Evolutionary conservation across 2,329 filamentous ascomycete genomes (phyloP).

Genomic region (Cladosporium sp.): DNA sequence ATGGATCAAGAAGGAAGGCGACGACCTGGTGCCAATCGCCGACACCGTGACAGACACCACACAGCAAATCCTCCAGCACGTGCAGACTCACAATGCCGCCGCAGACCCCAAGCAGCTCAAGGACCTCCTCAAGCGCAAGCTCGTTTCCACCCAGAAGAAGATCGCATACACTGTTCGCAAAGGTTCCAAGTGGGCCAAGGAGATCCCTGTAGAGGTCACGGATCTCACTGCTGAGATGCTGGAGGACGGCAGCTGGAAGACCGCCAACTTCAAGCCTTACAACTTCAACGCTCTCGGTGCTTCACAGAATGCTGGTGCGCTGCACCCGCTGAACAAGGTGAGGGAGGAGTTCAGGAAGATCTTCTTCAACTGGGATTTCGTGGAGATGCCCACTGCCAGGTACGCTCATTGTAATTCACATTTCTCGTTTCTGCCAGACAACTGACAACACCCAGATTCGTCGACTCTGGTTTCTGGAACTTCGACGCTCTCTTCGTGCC

Average conservation of each 20-base stretch:
- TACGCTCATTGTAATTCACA: slow-evolving; percentile 24
- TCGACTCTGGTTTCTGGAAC: slow-evolving; percentile 99
- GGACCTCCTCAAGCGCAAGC: slow-evolving; percentile 89
- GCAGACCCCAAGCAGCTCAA: slow-evolving; percentile 70
- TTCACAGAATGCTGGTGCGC: slow-evolving; percentile 50
- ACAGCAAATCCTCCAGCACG: slow-evolving; percentile 67
- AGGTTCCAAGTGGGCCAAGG: slow-evolving; percentile 80
- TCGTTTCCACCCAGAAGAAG: slow-evolving; percentile 77
- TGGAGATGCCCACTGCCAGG: slow-evolving; percentile 93
- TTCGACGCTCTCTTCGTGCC: slow-evolving; percentile 96
- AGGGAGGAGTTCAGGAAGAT: slow-evolving; percentile 94
- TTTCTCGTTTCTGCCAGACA: too few relatives aligned
- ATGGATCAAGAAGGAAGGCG: slow-evolving; percentile 61
- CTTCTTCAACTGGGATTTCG: slow-evolving; percentile 99
- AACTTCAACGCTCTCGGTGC: slow-evolving; percentile 69
- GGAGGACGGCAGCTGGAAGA: slow-evolving; percentile 83
- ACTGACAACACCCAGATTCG: slow-evolving; percentile 52
- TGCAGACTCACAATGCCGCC: slow-evolving; percentile 66
- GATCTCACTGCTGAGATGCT: slow-evolving; percentile 95
- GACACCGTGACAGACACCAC: slow-evolving; percentile 79
- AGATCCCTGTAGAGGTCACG: slow-evolving; percentile 89
- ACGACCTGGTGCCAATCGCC: slow-evolving; percentile 52
- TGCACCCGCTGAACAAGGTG: slow-evolving; percentile 77
- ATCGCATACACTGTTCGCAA: slow-evolving; percentile 81
- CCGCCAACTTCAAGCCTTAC: slow-evolving; percentile 79